phyloP scores from a whole-genome alignment of 2,329 filamentous ascomycete species.

The Alternaria sp. region DNA sequence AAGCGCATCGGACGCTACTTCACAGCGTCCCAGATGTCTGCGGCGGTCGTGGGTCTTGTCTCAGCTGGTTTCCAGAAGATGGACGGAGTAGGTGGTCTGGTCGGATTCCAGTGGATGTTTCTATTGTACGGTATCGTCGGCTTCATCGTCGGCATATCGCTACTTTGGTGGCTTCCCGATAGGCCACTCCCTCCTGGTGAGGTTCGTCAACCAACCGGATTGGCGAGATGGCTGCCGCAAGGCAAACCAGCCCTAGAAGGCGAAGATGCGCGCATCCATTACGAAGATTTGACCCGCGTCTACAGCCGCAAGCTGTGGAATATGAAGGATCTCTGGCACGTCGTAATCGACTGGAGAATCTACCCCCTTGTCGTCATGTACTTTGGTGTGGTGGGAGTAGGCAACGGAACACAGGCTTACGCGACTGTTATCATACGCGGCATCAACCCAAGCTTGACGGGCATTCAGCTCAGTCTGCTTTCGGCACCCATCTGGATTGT shows the following conservation, averaged over 20 bases:
- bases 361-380: constrained; percentile 93
- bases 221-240: constrained; percentile 72
- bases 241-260: constrained; percentile 77
- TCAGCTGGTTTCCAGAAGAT: constrained; percentile 92
- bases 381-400: constrained; percentile 92
- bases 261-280: constrained; percentile 82
- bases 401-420: constrained; percentile 89
- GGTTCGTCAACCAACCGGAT: constrained; percentile 59
- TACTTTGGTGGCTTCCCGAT: constrained; percentile 93
- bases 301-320: constrained; percentile 81
- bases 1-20: constrained; percentile 92
- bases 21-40: constrained; percentile 87
- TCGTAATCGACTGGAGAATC: constrained; percentile 85
- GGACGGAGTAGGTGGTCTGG: constrained; percentile 78
- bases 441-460: constrained; percentile 77
- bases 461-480: constrained; percentile 79
- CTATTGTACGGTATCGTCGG: constrained; percentile 83
- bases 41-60: constrained; percentile 86
- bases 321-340: constrained; percentile 71
- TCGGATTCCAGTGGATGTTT: constrained; percentile 94
- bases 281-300: constrained; percentile 80
- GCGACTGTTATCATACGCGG: constrained; percentile 84
- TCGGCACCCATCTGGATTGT: constrained; percentile 94
- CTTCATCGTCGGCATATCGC: constrained; percentile 72
- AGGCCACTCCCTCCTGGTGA: constrained; percentile 79